Conservation (phyloP, 2,329 filamentous ascomycete genomes). For the Sordariomycetes sp. region DNA sequence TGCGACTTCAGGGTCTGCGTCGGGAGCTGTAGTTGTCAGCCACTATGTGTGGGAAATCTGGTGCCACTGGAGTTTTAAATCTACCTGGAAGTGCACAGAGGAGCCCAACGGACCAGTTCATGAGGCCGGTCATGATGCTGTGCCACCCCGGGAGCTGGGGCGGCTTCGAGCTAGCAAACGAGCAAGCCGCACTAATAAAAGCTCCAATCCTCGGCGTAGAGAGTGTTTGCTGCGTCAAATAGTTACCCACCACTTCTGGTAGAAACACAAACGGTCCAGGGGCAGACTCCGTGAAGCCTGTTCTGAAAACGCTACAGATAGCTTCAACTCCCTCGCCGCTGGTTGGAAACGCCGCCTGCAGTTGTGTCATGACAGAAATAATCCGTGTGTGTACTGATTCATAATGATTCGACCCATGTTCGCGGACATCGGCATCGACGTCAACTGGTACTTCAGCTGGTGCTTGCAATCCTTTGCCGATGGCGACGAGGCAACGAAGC, state of each 20-base stretch:
- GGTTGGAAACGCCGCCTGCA: constrained; percentile 37
- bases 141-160: not conserved
- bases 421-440: constrained; percentile 37
- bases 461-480: constrained; percentile 60
- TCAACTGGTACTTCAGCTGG: constrained; percentile 55
- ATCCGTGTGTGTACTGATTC: constrained; percentile 28
- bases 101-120: constrained; percentile 50
- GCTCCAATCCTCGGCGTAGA: constrained; percentile 54
- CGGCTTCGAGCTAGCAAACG: constrained; percentile 47
- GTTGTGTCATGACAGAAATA: constrained; percentile 29
- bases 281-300: constrained; percentile 62
- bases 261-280: constrained; percentile 69
- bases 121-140: constrained; percentile 32
- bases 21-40: constrained; percentile 30
- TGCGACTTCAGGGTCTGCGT: constrained; percentile 60
- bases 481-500: constrained; percentile 53
- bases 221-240: constrained; percentile 44
- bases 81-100: constrained; percentile 48
- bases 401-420: constrained; percentile 10
- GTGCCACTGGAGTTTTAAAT: constrained; percentile 5
- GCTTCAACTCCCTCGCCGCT: constrained; percentile 59
- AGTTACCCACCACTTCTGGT: constrained; percentile 49
- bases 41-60: not conserved
- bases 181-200: constrained; percentile 58
- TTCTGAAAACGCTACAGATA: constrained; percentile 57